These are phyloP conservation scores for Talaromyces piceae DNA, from an alignment of 2,329 filamentous ascomycete genomes.

Conservation along the genomic window DNA sequence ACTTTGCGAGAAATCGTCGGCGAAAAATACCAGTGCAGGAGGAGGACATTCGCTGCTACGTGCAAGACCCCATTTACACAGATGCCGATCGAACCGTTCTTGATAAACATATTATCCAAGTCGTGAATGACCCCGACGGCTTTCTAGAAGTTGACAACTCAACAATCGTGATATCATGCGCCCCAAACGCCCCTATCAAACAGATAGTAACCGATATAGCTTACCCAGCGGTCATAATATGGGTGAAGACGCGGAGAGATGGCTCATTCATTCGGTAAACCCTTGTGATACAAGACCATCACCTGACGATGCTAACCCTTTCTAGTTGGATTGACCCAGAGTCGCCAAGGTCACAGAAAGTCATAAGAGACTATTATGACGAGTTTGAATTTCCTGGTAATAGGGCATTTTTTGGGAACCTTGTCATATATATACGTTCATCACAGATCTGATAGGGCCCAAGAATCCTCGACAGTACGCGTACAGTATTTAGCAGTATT, in stretches of 20 bases:
- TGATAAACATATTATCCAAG: slow-evolving; percentile 10
- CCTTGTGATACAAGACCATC: neutral
- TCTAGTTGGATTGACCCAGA: slow-evolving; percentile 1
- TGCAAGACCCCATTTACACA: slow-evolving; percentile 17
- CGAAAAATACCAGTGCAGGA: neutral
- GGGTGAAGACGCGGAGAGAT: slow-evolving; percentile 7
- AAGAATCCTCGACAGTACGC: too few species aligned
- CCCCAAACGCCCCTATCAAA: slow-evolving; percentile 25
- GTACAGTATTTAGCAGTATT: too few species aligned
- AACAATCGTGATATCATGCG: slow-evolving; percentile 26
- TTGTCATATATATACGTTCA: slow-evolving; percentile 41
- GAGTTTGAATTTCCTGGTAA: slow-evolving; percentile 5
- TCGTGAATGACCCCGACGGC: slow-evolving; percentile 25
- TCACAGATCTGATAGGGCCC: slow-evolving; percentile 40
- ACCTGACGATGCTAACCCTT: neutral
- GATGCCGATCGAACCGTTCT: slow-evolving; percentile 14
- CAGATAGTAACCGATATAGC: slow-evolving; percentile 33
- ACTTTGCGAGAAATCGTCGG: slow-evolving; percentile 2
- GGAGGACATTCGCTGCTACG: slow-evolving; percentile 14
- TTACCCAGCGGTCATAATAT: slow-evolving; percentile 22
- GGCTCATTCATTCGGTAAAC: neutral
- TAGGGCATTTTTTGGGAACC: neutral
- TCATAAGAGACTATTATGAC: slow-evolving; percentile 3
- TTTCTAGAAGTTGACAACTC: slow-evolving; percentile 28
- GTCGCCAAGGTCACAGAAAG: slow-evolving; percentile 1